Percentiles rank a stretch among this genome's conserved stretches.
Conservation (phyloP, 129 eudicot genomes). For the Deinandra increscens region DNA sequence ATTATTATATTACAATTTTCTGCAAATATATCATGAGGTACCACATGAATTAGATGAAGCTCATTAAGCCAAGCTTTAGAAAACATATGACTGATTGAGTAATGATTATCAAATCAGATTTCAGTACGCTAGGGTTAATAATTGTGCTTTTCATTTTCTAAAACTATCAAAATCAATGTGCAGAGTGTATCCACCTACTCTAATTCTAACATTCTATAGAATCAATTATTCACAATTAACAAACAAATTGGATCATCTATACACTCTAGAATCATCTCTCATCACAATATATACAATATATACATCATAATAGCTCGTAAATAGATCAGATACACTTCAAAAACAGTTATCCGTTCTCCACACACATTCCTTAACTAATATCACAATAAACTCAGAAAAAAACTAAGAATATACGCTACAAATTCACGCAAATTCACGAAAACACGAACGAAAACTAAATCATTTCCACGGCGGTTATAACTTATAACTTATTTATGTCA, state of each 20-base stretch:
- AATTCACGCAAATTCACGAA: neutral
- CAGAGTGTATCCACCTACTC: neutral
- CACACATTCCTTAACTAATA: slow-evolving; percentile 2
- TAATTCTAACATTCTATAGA: neutral
- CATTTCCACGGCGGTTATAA: slow-evolving; percentile 5
- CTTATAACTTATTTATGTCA: slow-evolving; percentile 17
- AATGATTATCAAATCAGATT: neutral
- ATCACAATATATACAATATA: too few species aligned
- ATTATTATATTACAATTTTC: too few species aligned
- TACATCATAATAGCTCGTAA: too few species aligned
- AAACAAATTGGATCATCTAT: slow-evolving; percentile 5
- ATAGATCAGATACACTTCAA: slow-evolving; percentile 3
- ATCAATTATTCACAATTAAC: neutral
- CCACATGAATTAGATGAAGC: neutral
- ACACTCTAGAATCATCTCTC: too few species aligned
- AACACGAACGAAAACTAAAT: neutral
- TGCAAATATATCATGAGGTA: neutral
- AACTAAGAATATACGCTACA: neutral
- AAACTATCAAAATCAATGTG: neutral
- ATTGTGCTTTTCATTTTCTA: neutral
- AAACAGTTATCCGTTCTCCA: neutral
- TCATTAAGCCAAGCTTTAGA: neutral
- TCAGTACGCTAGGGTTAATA: neutral
- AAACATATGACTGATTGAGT: neutral
- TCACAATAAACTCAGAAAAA: slow-evolving; percentile 4